Evolutionary conservation across 495 filamentous ascomycete species (phyloP).

Genomic region (Astrocystis sublimbata): DNA sequence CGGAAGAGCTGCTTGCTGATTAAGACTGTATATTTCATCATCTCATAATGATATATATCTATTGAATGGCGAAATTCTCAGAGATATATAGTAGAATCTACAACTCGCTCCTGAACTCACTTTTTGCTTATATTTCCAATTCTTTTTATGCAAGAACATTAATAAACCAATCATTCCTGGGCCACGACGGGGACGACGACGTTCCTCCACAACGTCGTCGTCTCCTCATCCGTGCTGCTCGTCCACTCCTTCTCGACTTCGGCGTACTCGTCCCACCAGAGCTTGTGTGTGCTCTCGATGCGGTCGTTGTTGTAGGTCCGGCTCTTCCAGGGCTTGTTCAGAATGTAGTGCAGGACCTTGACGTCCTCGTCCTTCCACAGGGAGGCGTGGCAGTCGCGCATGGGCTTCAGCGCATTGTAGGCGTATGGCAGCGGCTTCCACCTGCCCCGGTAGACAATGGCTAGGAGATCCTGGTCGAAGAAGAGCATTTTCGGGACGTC

Average conservation of each 20-base stretch:
- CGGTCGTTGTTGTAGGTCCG: conserved; percentile 34
- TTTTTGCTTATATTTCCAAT: not conserved
- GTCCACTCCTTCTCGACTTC: conserved; percentile 41
- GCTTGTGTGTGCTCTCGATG: conserved; percentile 39
- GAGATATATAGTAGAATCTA: no score
- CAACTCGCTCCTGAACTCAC: no score
- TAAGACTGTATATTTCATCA: no score
- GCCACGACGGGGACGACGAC: conserved; percentile 43
- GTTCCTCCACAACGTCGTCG: conserved; percentile 34
- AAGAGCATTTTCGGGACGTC: conserved; percentile 44
- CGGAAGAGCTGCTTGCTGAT: not conserved
- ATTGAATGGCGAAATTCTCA: no score
- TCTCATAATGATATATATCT: no score
- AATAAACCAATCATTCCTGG: conserved; percentile 29
- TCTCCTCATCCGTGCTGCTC: conserved; percentile 26
- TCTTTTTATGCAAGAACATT: not conserved
- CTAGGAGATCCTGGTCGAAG: conserved; percentile 44
- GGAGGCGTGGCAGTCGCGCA: conserved; percentile 35
- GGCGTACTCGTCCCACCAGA: conserved; percentile 42
- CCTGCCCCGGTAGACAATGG: conserved; percentile 38
- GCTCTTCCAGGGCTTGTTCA: conserved; percentile 44
- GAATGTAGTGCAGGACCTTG: conserved; percentile 41
- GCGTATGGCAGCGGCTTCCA: conserved; percentile 42
- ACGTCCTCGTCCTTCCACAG: conserved; percentile 40
- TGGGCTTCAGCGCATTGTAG: conserved; percentile 44